Evolutionary conservation across 441 rosid genomes (phyloP), one percentile per base, ranked within the genome.

Genomic region (Gossypium trilobum): DNA sequence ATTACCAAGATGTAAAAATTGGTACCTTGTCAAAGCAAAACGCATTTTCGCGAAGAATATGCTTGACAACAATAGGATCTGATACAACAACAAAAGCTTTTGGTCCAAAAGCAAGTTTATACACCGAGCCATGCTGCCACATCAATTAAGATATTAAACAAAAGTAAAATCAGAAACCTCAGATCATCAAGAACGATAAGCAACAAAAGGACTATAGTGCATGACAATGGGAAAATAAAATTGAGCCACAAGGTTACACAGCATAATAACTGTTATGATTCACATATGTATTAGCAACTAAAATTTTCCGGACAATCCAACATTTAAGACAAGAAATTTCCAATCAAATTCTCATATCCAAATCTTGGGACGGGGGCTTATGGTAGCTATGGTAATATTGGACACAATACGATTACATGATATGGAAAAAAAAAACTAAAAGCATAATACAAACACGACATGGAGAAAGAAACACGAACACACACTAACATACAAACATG

Each of bases 71-170:
- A 71, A 91, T 85, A 2, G 98, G 95, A 82, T 94, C 98, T 0
- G 98, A 94, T 74, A 91, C 90, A 70, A 94, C 97, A 75, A 94
- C 97, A 82, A 94, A 93, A 6, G 98, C 91, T 74, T 94, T 94
- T 50, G 97, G 98, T 56, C 98, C 98, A 85, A 94, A 94, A 68
- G 98, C 97, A 80, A 94, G 97, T 69, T 94, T 94, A 77, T 89
- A 94, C 19, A 94, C 92, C 7, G 96, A 85, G 64, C 98, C 98
- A 74, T 91, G 91, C 98, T 94, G 90, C 79, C 75, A 72, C 48
- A 75, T 42, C 57, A 72, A 69, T 27, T 48, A 48, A 71, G 54
- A 78, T 25, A 39, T 56, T 60, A 62, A 51, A 55, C 13, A 36
- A 22, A 4, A 8, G 16, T 2, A 58, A 27, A 58, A 25, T 59